phyloP scores from a whole-genome alignment of 2,329 filamentous ascomycete species.

The Ustilaginoidea virens region DNA sequence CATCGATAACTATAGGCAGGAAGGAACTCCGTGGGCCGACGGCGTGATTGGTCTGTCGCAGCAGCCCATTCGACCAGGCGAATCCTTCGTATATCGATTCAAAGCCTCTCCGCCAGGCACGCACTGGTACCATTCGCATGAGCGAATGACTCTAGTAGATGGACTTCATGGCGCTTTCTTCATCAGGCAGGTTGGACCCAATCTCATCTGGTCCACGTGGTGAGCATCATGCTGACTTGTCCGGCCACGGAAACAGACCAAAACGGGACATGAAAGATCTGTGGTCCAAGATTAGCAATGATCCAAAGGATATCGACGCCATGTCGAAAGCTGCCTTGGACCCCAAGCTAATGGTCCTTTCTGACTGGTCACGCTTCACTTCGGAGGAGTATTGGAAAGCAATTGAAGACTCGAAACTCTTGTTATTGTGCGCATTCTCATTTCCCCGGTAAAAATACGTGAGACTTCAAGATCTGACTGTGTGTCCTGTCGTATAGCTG shows the following conservation, averaged over 20 bases:
- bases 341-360: slow-evolving; percentile 4
- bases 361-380: slow-evolving; percentile 7
- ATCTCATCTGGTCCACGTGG: not conserved
- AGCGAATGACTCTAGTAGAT: slow-evolving; percentile 5
- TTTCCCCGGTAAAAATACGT: too few species aligned
- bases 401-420: not conserved
- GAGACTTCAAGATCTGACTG: too few species aligned
- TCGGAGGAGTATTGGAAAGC: slow-evolving; percentile 5
- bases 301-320: slow-evolving; percentile 4
- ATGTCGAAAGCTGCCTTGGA: slow-evolving; percentile 2
- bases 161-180: slow-evolving; percentile 6
- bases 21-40: slow-evolving; percentile 25
- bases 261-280: slow-evolving; percentile 1
- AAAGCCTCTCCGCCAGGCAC: slow-evolving; percentile 5
- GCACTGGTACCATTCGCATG: slow-evolving; percentile 6
- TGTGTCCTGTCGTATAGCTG: slow-evolving; percentile 2
- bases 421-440: slow-evolving; percentile 1
- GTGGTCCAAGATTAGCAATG: slow-evolving; percentile 2
- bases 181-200: not conserved
- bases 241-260: not conserved
- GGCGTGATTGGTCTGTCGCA: slow-evolving; percentile 29
- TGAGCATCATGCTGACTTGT: too few species aligned
- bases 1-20: not conserved
- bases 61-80: slow-evolving; percentile 19
- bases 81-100: slow-evolving; percentile 19